Conservation (phyloP, 2,329 filamentous ascomycete species). For the Colletotrichum sublineola region DNA sequence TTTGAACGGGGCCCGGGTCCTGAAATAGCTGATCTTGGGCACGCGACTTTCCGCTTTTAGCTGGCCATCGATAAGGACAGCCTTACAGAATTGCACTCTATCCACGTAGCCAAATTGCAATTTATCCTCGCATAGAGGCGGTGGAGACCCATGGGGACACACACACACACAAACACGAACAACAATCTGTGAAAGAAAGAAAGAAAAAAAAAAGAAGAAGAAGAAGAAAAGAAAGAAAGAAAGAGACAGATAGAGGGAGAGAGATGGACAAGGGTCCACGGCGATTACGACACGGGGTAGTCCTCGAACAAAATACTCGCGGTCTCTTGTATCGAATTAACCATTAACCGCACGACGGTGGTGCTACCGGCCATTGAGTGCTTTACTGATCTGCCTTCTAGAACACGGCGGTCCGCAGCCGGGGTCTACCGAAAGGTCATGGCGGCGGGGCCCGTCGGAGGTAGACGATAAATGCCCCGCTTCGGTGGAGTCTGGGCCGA, state of each 20-base stretch:
- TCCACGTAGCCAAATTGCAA: background rate
- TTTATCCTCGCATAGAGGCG: background rate
- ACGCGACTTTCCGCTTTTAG: background rate
- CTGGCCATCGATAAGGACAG: background rate
- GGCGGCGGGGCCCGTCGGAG: constrained; percentile 12
- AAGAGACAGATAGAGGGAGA: too few species aligned
- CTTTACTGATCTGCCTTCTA: background rate
- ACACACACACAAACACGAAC: too few species aligned
- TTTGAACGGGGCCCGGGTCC: background rate
- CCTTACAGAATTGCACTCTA: background rate
- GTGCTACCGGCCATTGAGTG: background rate
- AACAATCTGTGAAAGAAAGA: background rate
- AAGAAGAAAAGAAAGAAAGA: too few species aligned
- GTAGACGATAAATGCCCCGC: constrained; percentile 4
- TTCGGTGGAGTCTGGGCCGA: background rate
- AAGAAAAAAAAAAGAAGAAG: too few species aligned
- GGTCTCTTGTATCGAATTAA: background rate
- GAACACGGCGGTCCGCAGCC: constrained; percentile 4
- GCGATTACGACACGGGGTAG: background rate
- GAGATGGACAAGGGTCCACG: background rate
- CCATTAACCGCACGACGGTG: background rate
- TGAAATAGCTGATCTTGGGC: constrained; percentile 16
- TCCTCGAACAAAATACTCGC: background rate
- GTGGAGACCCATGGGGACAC: background rate
- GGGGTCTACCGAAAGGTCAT: constrained; percentile 15